Conservation (phyloP, 225 moss, liverwort and hornwort species). For the Physcomitrellopsis africana region DNA sequence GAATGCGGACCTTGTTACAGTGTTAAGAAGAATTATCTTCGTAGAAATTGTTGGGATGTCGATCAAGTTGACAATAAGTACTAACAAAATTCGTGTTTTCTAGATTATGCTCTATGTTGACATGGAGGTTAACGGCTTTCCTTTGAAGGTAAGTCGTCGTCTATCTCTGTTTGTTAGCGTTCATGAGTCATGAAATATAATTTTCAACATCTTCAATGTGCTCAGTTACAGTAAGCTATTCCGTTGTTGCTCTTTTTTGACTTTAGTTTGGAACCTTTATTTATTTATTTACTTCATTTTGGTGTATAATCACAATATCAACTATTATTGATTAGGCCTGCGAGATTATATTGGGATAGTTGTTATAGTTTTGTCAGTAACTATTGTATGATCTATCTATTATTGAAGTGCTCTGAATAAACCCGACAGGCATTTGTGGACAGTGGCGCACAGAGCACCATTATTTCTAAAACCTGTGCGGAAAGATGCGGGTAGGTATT, state of each 20-base stretch:
- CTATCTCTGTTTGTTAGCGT: neutral
- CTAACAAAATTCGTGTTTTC: conserved; percentile 25
- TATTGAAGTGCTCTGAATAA: neutral
- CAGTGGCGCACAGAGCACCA: conserved; percentile 98
- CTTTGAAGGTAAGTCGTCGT: conserved; percentile 67
- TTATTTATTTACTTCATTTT: neutral
- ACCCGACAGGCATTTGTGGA: conserved; percentile 90
- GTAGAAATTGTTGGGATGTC: conserved; percentile 9
- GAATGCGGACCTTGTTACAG: conserved; percentile 18
- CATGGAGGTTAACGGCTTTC: conserved; percentile 98
- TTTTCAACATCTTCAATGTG: too few relatives aligned
- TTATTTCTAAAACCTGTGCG: conserved; percentile 91
- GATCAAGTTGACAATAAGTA: conserved; percentile 18
- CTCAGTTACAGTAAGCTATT: too few relatives aligned
- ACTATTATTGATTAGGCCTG: too few relatives aligned
- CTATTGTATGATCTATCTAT: neutral
- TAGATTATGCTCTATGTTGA: conserved; percentile 99
- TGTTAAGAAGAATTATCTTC: neutral
- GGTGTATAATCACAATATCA: too few relatives aligned
- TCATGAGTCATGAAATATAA: neutral
- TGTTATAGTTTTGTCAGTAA: neutral
- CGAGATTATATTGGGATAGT: too few relatives aligned
- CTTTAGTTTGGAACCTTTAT: neutral
- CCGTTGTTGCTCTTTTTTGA: too few relatives aligned
- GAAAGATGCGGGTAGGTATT: conserved; percentile 87